Base-by-base conservation (phyloP, 1,139 yeast genomes). In the Blastobotrys persicus region DNA sequence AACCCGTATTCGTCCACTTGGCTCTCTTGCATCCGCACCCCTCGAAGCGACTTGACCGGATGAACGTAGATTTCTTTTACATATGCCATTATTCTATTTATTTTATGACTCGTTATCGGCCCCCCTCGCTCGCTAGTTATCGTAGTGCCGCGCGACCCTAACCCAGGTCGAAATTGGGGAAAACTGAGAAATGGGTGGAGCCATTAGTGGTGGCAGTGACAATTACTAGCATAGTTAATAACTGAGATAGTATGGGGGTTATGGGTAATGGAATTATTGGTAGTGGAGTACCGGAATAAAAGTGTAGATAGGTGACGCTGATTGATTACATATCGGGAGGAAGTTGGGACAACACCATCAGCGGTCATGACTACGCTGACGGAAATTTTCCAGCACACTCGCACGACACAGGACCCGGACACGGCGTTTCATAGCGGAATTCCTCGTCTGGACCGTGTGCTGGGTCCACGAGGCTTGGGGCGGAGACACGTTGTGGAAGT, bases 41-140 rank as follows among this genome's bases (percentile, higher is more conserved):
- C 74, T 1, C 68, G 58, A 9, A 68, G 65, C 0, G 77, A 70
- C 54, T 75, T 75, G 50, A 75, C 65, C 0, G 79, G 79, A 50
- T 66, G 70, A 4, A 75, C 60, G 31, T 57, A 61, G 46, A 74
- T 58, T 51, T 65, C 59, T 14, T 48, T 44, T 17, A 55, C 49
- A 32, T 47, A 47, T 4, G 38, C 38, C 38, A 14, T 34, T 9
- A 6, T 23, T 6, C 9, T 9, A 23, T 23, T n/a, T n/a, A n/a
- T n/a, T n/a, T n/a, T n/a, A n/a, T n/a, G n/a, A n/a, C n/a, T n/a
- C n/a, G n/a, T n/a, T n/a, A n/a, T n/a, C n/a, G n/a, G n/a, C n/a
- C n/a, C n/a, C n/a, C n/a, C n/a, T n/a, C n/a, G n/a, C n/a, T n/a
- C n/a, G n/a, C n/a, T n/a, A n/a, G n/a, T n/a, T n/a, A n/a, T n/a